phyloP scores from a whole-genome alignment of 1,284 basidiomycete species.

The Malassezia psittaci region DNA sequence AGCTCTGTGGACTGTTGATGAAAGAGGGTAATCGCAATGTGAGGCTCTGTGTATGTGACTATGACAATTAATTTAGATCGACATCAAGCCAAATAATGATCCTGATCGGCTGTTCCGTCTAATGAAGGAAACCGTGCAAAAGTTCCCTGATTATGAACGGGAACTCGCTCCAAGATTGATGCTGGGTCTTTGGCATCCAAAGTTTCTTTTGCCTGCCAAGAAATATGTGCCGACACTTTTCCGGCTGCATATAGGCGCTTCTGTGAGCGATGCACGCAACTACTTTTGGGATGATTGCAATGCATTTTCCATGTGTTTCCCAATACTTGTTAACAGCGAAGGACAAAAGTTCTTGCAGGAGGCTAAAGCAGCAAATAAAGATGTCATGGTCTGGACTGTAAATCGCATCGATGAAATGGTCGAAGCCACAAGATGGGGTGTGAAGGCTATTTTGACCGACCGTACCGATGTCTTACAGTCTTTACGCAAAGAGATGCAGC shows the following conservation, averaged over 20 bases:
- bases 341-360: constrained; percentile 63
- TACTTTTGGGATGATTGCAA: constrained; percentile 87
- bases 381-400: constrained; percentile 88
- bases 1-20: constrained; percentile 43
- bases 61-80: constrained; percentile 55
- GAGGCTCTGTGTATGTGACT: constrained; percentile 34
- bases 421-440: constrained; percentile 84
- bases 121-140: constrained; percentile 65
- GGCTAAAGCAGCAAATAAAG: constrained; percentile 70
- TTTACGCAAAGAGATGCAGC: constrained; percentile 58
- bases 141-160: constrained; percentile 66
- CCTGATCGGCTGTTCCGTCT: constrained; percentile 74
- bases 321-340: constrained; percentile 62
- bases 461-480: constrained; percentile 65
- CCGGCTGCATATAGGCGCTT: constrained; percentile 74
- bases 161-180: constrained; percentile 78
- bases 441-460: constrained; percentile 81
- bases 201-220: constrained; percentile 70
- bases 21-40: constrained; percentile 39
- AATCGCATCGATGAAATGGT: constrained; percentile 86
- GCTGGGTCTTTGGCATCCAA: constrained; percentile 69
- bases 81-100: constrained; percentile 87
- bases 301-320: constrained; percentile 78
- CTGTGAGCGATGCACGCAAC: constrained; percentile 57
- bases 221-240: constrained; percentile 67